Base-by-base conservation (phyloP, 1,284 basidiomycete genomes). In the Apiotrichum brassicae region DNA sequence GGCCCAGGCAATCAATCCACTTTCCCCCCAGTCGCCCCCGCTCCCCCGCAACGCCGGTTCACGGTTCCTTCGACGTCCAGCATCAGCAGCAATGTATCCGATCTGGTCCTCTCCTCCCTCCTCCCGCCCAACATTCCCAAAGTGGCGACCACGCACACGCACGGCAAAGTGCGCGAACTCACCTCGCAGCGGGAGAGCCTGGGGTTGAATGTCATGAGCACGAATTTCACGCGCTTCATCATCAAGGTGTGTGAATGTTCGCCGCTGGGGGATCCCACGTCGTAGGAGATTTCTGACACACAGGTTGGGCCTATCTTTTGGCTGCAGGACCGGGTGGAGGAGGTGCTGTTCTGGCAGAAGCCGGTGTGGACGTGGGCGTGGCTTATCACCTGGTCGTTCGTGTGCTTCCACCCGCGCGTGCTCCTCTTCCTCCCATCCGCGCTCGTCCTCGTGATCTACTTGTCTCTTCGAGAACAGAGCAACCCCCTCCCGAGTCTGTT, bases 261-360 rank as follows among this genome's bases (percentile, higher is more conserved):
- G 11, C 11, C 11, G 14, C 28, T 30, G 28, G 11, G 3, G 5
- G 14, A 14, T 30, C 28, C 9, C 23, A 19, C 16, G 6, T 18
- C 20, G 19, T 7, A 20, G 14, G 25, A 20, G 19, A 11, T 33
- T 24, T 24, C 51, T 48, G 37, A 50, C 33, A 8, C 23, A 12
- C 52, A 70, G 68, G 64, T 71, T 25, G 73, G 73, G 32, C 68
- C 70, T 22, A 46, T 75, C 8, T 74, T 75, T 56, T 71, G 69
- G 66, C 33, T 72, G 22, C 67, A 72, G 48, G 73, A 75, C 51
- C 54, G 70, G 22, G 52, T 74, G 8, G 73, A 75, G 51, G 72
- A 75, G 53, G 61, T 73, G 5, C 49, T 75, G 26, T 74, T 68
- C 51, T 75, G 73, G 73, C 60, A 70, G 32, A 73, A 71, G 53